phyloP scores from a whole-genome alignment of 1,284 basidiomycete genomes.

The Microbotryomycetes sp. region DNA sequence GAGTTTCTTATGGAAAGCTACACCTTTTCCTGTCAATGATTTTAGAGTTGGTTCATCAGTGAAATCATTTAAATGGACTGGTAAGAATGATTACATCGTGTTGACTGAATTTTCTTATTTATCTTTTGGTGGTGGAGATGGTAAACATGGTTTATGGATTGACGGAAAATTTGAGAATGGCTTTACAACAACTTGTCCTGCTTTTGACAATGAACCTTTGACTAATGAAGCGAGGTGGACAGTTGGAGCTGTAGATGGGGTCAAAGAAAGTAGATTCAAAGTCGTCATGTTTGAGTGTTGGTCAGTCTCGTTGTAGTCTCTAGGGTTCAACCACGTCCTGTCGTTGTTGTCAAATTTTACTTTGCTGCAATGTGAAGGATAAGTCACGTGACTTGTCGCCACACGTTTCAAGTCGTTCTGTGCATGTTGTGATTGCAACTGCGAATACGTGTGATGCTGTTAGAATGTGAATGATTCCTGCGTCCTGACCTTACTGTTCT shows the following conservation, averaged over 20 bases:
- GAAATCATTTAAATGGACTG: constrained; percentile 76
- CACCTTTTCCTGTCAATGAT: constrained; percentile 36
- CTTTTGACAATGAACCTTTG: constrained; percentile 69
- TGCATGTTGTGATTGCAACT: too few species aligned
- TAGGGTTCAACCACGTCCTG: too few species aligned
- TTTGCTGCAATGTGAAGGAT: too few species aligned
- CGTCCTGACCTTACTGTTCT: too few species aligned
- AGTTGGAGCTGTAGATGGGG: constrained; percentile 1
- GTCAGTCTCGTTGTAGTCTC: constrained; percentile 22
- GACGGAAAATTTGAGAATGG: constrained; percentile 75
- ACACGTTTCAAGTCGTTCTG: too few species aligned
- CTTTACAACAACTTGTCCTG: constrained; percentile 73
- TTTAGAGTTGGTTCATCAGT: constrained; percentile 46
- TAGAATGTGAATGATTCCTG: too few species aligned
- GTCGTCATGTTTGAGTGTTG: constrained; percentile 35
- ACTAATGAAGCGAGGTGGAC: not conserved
- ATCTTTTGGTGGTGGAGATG: constrained; percentile 85
- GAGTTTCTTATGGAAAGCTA: constrained; percentile 67
- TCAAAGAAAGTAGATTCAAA: constrained; percentile 30
- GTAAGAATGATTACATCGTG: constrained; percentile 82
- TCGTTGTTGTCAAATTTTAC: too few species aligned
- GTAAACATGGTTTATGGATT: constrained; percentile 82
- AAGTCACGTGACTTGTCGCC: too few species aligned
- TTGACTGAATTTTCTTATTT: constrained; percentile 72
- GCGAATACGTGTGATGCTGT: too few species aligned